phyloP scores from a whole-genome alignment of 2,329 filamentous ascomycete species.

The Harringtonia lauricola region DNA sequence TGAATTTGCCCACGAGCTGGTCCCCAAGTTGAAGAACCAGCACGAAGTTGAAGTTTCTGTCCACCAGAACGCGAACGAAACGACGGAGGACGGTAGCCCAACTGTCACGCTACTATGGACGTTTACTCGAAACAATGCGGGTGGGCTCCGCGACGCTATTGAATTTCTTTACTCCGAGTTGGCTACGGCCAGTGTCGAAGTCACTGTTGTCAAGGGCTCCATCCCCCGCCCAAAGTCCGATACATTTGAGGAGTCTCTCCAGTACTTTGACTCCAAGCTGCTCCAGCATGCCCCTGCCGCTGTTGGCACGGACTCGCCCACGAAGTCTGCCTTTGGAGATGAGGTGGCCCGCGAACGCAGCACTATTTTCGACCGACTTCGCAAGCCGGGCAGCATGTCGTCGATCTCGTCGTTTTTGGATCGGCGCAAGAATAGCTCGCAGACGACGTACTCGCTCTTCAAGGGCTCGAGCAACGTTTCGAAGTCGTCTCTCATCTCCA shows the following conservation, averaged over 20 bases:
- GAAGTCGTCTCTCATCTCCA: conserved; percentile 89
- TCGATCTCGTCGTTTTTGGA: conserved; percentile 94
- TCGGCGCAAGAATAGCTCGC: conserved; percentile 85
- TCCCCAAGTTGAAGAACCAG: conserved; percentile 76
- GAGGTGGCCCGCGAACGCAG: conserved; percentile 70
- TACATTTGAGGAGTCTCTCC: conserved; percentile 93
- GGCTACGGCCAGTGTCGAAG: conserved; percentile 80
- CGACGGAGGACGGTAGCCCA: conserved; percentile 43
- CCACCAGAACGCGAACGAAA: conserved; percentile 49
- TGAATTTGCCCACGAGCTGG: conserved; percentile 70
- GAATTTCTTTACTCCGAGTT: conserved; percentile 84
- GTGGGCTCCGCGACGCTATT: conserved; percentile 88
- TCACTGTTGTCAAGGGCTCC: conserved; percentile 78
- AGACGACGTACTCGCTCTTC: conserved; percentile 76
- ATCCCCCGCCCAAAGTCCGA: conserved; percentile 98
- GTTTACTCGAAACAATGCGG: conserved; percentile 95
- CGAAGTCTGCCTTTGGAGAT: conserved; percentile 72
- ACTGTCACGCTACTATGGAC: conserved; percentile 59
- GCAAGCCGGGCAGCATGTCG: conserved; percentile 89
- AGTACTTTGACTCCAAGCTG: conserved; percentile 94
- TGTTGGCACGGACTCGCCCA: conserved; percentile 76
- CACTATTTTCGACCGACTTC: conserved; percentile 80
- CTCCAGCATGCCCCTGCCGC: conserved; percentile 82
- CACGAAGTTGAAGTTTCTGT: conserved; percentile 84
- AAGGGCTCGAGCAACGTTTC: conserved; percentile 86